Conservation (phyloP, 2,329 filamentous ascomycete genomes). For the Meredithiella fracta region DNA sequence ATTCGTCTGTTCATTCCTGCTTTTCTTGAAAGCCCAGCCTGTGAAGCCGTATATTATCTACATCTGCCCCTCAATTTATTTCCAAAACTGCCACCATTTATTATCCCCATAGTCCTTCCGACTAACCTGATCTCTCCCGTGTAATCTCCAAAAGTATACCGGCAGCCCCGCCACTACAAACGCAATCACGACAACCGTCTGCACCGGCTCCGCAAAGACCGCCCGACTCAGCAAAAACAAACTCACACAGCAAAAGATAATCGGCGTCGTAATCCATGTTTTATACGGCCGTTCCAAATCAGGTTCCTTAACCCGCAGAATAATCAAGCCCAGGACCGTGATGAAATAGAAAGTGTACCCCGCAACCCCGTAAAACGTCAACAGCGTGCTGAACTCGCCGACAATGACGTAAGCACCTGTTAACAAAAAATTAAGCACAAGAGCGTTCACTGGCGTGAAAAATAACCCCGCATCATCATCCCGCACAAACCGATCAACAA, state of each 20-base stretch:
- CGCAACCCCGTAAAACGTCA: constrained; percentile 95
- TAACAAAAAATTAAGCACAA: constrained; percentile 61
- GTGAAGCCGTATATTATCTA: no score
- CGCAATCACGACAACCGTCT: constrained; percentile 71
- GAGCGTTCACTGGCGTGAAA: constrained; percentile 85
- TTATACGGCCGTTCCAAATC: constrained; percentile 77
- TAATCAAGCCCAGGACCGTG: constrained; percentile 81
- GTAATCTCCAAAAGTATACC: constrained; percentile 77
- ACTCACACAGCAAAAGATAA: constrained; percentile 96
- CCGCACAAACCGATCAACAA: constrained; percentile 46
- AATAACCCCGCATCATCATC: constrained; percentile 70
- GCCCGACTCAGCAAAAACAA: constrained; percentile 78
- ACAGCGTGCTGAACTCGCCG: constrained; percentile 77
- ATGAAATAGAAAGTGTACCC: constrained; percentile 97
- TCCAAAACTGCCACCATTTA: constrained; percentile 46
- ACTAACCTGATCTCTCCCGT: constrained; percentile 39
- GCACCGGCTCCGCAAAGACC: constrained; percentile 76
- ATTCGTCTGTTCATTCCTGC: background rate
- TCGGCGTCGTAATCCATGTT: constrained; percentile 92
- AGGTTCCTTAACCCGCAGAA: constrained; percentile 76
- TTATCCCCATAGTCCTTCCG: constrained; percentile 24
- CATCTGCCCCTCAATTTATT: constrained; percentile 14
- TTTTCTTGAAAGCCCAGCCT: background rate
- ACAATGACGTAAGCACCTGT: constrained; percentile 65
- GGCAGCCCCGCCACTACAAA: constrained; percentile 76